Evolutionary conservation across 441 rosid species (phyloP).

Genomic region (Viola pubescens): DNA sequence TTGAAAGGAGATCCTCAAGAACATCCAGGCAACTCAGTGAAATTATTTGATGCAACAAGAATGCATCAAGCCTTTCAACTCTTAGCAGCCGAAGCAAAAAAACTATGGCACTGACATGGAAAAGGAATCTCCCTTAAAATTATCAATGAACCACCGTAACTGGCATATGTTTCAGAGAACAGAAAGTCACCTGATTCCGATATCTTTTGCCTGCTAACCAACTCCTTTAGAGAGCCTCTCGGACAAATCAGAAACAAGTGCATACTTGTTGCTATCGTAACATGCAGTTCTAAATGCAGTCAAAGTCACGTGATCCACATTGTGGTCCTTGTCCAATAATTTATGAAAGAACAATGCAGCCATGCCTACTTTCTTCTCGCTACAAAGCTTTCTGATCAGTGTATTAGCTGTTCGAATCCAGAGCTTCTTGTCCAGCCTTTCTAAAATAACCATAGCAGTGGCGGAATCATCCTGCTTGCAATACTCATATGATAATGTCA

Average conservation of each 20-base stretch:
- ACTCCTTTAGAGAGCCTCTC: slow-evolving; percentile 46
- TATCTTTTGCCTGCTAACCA: slow-evolving; percentile 25
- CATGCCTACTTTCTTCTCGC: slow-evolving; percentile 72
- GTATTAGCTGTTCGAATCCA: slow-evolving; percentile 77
- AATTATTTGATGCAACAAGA: neutral
- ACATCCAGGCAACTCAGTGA: neutral
- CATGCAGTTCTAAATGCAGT: slow-evolving; percentile 77
- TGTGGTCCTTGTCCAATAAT: slow-evolving; percentile 50
- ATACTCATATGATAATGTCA: slow-evolving; percentile 71
- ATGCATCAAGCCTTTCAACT: no score
- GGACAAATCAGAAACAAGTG: slow-evolving; percentile 63
- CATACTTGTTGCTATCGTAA: slow-evolving; percentile 60
- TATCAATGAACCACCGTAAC: neutral
- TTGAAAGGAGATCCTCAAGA: neutral
- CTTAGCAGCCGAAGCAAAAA: no score
- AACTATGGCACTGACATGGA: neutral
- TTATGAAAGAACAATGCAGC: slow-evolving; percentile 73
- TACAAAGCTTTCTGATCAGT: slow-evolving; percentile 71
- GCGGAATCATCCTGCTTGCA: slow-evolving; percentile 74
- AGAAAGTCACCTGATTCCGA: neutral
- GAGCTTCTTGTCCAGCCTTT: slow-evolving; percentile 59
- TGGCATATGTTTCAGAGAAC: neutral
- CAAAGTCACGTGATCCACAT: slow-evolving; percentile 49
- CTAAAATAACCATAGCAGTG: slow-evolving; percentile 67
- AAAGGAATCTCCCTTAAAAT: neutral